Conservation (phyloP, 129 eudicot genomes). For the Saposhnikovia divaricata region DNA sequence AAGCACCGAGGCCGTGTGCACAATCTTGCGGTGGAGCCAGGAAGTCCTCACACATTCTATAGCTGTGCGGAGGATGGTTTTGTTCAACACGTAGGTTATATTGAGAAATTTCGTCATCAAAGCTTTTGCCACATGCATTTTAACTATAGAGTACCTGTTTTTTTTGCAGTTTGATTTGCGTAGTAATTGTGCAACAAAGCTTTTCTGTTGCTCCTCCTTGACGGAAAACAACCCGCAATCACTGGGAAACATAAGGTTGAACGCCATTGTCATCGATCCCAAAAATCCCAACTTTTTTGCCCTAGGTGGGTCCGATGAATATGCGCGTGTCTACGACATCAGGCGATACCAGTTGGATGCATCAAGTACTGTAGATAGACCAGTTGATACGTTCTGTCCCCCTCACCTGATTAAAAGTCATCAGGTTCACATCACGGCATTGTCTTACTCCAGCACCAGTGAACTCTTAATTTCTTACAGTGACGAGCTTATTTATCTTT, state of each 20-base stretch:
- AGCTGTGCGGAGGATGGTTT: constrained; percentile 92
- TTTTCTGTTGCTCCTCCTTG: constrained; percentile 59
- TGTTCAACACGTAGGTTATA: constrained; percentile 64
- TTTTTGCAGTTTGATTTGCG: constrained; percentile 81
- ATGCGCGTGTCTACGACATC: constrained; percentile 70
- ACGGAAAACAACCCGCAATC: constrained; percentile 27
- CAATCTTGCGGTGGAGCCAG: constrained; percentile 84
- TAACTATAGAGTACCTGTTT: constrained; percentile 9
- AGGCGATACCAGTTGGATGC: constrained; percentile 40
- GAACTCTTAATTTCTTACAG: constrained; percentile 74
- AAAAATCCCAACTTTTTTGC: constrained; percentile 73
- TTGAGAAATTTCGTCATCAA: neutral
- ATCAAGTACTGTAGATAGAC: constrained; percentile 38
- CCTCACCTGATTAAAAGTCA: constrained; percentile 36
- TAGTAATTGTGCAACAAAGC: constrained; percentile 54
- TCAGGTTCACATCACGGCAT: constrained; percentile 55
- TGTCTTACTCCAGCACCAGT: constrained; percentile 59
- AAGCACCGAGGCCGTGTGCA: constrained; percentile 82
- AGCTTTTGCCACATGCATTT: neutral
- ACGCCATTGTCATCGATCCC: constrained; percentile 65
- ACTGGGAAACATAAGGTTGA: constrained; percentile 42
- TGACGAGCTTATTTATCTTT: constrained; percentile 60
- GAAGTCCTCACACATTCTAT: constrained; percentile 74
- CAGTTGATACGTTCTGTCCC: constrained; percentile 64
- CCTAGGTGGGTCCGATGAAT: constrained; percentile 68